Evolutionary conservation across 345 rosid genomes (phyloP).

Genomic region (Gossypium herbaceum): DNA sequence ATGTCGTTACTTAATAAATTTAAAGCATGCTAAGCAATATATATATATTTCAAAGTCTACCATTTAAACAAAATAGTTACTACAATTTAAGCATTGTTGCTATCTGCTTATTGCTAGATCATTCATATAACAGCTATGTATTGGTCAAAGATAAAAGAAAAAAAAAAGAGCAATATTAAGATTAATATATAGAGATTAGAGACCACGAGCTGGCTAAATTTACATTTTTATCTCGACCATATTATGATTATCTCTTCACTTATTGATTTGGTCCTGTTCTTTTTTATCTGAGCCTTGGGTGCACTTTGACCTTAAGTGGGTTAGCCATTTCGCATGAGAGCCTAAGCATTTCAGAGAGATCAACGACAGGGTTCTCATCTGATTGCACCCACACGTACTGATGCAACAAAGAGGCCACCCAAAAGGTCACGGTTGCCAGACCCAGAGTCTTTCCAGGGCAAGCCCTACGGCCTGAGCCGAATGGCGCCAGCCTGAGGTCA

Average conservation of each 20-base stretch:
- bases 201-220: not conserved
- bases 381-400: constrained; percentile 54
- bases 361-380: constrained; percentile 30
- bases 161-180: not conserved
- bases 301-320: constrained; percentile 45
- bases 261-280: not conserved
- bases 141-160: not conserved
- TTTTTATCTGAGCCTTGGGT: constrained; percentile 28
- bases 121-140: not conserved
- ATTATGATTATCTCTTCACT: not conserved
- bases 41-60: no score
- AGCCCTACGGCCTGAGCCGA: constrained; percentile 75
- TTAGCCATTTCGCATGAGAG: constrained; percentile 82
- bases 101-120: not conserved
- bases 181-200: not conserved
- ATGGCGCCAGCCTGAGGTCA: constrained; percentile 77
- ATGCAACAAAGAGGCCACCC: constrained; percentile 61
- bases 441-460: constrained; percentile 79
- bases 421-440: constrained; percentile 53
- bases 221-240: not conserved
- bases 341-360: constrained; percentile 55
- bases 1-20: not conserved
- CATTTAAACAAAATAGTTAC: not conserved
- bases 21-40: not conserved
- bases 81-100: not conserved